Percentiles rank a stretch among this genome's conserved stretches.
Conservation (phyloP, 148 eudicot genomes). For the Vaccinium darrowii region DNA sequence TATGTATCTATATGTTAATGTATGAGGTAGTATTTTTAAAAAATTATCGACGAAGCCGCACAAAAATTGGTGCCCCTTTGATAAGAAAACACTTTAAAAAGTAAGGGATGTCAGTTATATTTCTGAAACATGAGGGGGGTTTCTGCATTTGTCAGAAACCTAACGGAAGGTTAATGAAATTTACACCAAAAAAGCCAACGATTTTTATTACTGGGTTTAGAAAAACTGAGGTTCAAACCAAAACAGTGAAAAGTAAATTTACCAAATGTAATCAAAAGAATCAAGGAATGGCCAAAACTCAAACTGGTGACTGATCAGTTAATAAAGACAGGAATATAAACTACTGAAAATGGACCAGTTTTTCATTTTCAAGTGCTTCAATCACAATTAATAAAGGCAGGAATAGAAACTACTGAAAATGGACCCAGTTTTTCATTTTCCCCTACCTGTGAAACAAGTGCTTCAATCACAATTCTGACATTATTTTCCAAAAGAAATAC, state of each 20-base stretch:
- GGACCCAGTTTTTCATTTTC: background rate
- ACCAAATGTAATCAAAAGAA: background rate
- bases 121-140: no score
- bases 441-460: no score
- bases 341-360: background rate
- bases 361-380: background rate
- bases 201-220: background rate
- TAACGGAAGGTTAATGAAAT: no score
- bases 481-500: background rate
- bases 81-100: no score
- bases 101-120: no score
- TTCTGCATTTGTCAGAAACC: no score
- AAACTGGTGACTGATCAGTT: background rate
- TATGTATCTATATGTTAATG: no score
- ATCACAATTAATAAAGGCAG: constrained; percentile 3
- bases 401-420: constrained; percentile 7
- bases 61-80: no score
- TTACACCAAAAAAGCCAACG: background rate
- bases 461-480: background rate
- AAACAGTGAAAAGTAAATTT: background rate
- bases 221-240: background rate
- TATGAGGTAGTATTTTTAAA: no score
- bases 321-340: constrained; percentile 3
- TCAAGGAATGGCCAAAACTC: background rate
- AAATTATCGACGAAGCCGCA: no score